These are phyloP conservation scores for Camptophora hylomeconis DNA, from an alignment of 2,329 filamentous ascomycete species.

Conservation along the genomic window DNA sequence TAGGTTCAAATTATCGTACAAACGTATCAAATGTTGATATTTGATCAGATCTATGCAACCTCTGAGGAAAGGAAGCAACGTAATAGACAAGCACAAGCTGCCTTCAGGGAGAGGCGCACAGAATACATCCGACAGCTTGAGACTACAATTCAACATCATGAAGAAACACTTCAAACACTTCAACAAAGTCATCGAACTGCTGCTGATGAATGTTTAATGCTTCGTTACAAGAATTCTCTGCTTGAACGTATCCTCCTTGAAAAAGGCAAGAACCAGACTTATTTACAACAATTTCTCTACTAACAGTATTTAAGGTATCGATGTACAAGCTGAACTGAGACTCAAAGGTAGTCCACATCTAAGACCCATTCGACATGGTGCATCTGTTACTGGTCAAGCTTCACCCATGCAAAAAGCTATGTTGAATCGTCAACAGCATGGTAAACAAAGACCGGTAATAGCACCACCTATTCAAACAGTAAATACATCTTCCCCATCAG, in stretches of 20 bases:
- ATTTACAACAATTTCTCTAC: neutral
- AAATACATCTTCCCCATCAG: conserved; percentile 24
- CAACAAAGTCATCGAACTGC: conserved; percentile 90
- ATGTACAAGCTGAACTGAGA: conserved; percentile 89
- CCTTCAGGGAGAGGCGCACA: conserved; percentile 88
- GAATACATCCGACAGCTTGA: conserved; percentile 99
- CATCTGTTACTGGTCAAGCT: conserved; percentile 56
- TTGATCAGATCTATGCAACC: conserved; percentile 79
- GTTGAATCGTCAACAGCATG: conserved; percentile 53
- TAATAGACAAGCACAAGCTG: conserved; percentile 92
- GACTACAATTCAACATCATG: conserved; percentile 92
- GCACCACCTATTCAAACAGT: conserved; percentile 18
- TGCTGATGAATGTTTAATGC: conserved; percentile 93
- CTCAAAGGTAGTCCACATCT: conserved; percentile 82
- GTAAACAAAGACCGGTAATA: conserved; percentile 22
- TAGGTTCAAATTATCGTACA: conserved; percentile 42
- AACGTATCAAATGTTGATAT: conserved; percentile 6
- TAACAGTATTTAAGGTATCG: conserved; percentile 53
- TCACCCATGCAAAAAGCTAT: conserved; percentile 70
- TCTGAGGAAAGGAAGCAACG: conserved; percentile 97
- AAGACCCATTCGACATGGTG: conserved; percentile 33
- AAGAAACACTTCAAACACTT: conserved; percentile 81
- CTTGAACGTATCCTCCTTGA: conserved; percentile 90
- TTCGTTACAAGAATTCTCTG: conserved; percentile 95
- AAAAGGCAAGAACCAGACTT: conserved; percentile 52